Conservation (phyloP, 2,329 filamentous ascomycete genomes). For the Cercospora janseana region DNA sequence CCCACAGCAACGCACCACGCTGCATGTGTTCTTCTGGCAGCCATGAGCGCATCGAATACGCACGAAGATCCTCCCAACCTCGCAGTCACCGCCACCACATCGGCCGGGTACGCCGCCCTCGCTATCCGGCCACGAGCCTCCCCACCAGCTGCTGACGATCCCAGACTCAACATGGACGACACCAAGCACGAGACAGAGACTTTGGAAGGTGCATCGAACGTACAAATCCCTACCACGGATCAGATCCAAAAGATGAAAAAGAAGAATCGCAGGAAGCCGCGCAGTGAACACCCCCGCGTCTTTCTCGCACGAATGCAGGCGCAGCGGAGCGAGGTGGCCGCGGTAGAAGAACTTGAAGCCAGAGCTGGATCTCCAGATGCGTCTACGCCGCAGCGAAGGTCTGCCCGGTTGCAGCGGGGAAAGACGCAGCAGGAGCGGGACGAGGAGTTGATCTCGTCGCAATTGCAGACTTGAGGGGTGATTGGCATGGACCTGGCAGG, state of each 20-base stretch:
- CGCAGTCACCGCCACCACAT: too few species aligned
- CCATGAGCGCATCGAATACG: too few species aligned
- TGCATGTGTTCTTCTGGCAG: too few species aligned
- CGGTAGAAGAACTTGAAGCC: neutral
- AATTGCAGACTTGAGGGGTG: neutral
- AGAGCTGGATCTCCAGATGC: neutral
- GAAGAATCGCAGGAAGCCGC: neutral
- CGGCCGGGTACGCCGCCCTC: too few species aligned
- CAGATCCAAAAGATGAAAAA: neutral
- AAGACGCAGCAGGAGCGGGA: neutral
- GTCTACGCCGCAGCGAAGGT: neutral
- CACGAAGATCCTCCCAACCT: too few species aligned
- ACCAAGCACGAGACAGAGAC: too few species aligned
- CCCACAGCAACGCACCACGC: too few species aligned
- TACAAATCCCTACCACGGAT: too few species aligned
- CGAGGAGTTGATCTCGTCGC: neutral
- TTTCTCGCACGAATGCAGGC: neutral
- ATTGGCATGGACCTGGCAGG: slow-evolving; percentile 1
- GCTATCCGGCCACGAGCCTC: too few species aligned
- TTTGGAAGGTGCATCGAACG: too few species aligned
- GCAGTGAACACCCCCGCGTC: neutral
- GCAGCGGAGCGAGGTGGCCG: neutral
- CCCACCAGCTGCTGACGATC: too few species aligned
- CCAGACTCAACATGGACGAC: too few species aligned
- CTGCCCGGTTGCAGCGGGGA: neutral